Percentiles rank a stretch among this genome's conserved stretches.
phyloP scores from a whole-genome alignment of 2,329 filamentous ascomycete species.

The Xylaria polymorpha region DNA sequence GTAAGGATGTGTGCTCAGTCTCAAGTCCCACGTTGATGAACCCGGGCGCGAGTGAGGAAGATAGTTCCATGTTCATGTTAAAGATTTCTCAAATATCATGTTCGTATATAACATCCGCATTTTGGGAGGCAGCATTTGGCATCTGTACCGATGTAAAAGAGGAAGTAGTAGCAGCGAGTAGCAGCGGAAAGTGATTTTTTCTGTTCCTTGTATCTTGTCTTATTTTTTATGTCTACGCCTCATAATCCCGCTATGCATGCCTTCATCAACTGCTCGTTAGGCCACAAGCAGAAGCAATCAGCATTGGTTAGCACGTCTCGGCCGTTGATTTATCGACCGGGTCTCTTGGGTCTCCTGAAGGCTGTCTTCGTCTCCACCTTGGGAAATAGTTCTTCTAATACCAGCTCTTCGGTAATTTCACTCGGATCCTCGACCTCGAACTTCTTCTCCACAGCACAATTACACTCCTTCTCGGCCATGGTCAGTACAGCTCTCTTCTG shows the following conservation, averaged over 20 bases:
- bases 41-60: neutral
- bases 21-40: neutral
- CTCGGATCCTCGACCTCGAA: slow-evolving; percentile 74
- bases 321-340: slow-evolving; percentile 65
- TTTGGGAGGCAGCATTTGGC: slow-evolving; percentile 29
- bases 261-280: slow-evolving; percentile 11
- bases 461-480: slow-evolving; percentile 73
- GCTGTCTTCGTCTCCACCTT: slow-evolving; percentile 72
- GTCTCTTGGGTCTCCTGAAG: slow-evolving; percentile 83
- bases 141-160: slow-evolving; percentile 19
- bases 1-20: slow-evolving; percentile 51
- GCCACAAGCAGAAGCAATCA: neutral
- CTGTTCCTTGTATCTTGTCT: neutral
- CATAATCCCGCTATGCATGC: neutral
- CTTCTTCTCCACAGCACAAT: slow-evolving; percentile 75
- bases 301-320: neutral
- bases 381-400: slow-evolving; percentile 75
- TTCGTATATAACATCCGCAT: slow-evolving; percentile 32
- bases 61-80: slow-evolving; percentile 4
- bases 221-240: slow-evolving; percentile 18
- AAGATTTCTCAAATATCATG: slow-evolving; percentile 23
- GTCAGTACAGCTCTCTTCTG: slow-evolving; percentile 74
- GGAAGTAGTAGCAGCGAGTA: slow-evolving; percentile 10
- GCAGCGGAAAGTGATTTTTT: slow-evolving; percentile 10
- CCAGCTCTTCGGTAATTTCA: slow-evolving; percentile 75